These are phyloP conservation scores for Coemansia pectinata DNA, from an alignment of 192 early-diverging fungal genomes.

Conservation along the genomic window DNA sequence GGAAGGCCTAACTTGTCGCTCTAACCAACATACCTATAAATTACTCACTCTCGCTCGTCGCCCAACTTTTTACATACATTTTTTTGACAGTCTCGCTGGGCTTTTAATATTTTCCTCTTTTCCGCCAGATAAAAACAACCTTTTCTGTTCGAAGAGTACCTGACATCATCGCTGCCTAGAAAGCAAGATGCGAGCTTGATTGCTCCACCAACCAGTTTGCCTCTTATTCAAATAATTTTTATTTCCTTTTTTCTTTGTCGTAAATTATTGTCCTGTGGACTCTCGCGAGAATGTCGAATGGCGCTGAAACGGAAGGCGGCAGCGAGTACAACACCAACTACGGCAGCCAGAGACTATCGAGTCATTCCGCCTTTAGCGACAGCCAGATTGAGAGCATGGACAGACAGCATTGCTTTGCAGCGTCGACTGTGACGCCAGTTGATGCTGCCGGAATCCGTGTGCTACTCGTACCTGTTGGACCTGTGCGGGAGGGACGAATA, in stretches of 20 bases:
- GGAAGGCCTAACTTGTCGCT: constrained; percentile 29
- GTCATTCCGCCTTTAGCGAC: constrained; percentile 27
- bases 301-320: background rate
- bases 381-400: constrained; percentile 20
- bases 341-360: constrained; percentile 8
- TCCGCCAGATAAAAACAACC: background rate
- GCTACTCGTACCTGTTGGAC: constrained; percentile 46
- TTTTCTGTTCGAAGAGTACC: background rate
- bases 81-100: background rate
- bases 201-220: background rate
- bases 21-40: background rate
- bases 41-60: background rate
- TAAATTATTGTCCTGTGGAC: background rate
- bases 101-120: background rate
- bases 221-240: background rate
- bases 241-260: background rate
- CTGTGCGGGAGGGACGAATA: constrained; percentile 26
- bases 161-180: background rate
- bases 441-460: constrained; percentile 53
- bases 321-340: constrained; percentile 5
- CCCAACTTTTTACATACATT: background rate
- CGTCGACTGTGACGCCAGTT: constrained; percentile 39
- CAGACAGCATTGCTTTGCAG: constrained; percentile 27
- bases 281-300: background rate
- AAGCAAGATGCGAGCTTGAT: background rate